Base-by-base conservation (phyloP, 106 monocot genomes). In the Amphibolis antarctica region DNA sequence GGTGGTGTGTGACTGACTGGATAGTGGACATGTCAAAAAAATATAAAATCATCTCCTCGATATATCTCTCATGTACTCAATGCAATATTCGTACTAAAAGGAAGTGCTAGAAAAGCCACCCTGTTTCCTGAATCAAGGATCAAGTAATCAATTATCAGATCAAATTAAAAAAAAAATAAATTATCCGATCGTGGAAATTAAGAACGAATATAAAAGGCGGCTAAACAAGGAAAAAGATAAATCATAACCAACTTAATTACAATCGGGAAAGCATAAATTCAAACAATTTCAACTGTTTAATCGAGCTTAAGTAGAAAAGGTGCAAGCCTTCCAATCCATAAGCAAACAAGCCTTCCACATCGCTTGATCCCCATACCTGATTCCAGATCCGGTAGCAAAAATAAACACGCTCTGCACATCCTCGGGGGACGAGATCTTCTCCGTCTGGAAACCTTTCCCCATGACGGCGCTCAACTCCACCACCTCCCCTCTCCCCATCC, bases 361-460 rank as follows among this genome's bases (percentile, higher is more conserved):
- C 7, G 36, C 36, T 36, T 36, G 36, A 36, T 36, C 36, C 36
- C 59, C 59, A 11, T 19, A 92, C 92, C 92, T 92, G 66, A 92
- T 92, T 20, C 92, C 92, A 25, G 86, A 86, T 59, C 92, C 92
- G 18, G 92, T 92, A 25, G 92, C 92, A 50, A 92, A 92, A 52
- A 92, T 81, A 45, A 92, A 46, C 3, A 92, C 76, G 5, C 69
- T 58, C 13, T 55, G 46, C 3, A 52, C 55, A 1, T 36, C 54
- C 73, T 74, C 9, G 36, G 36, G 36, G 2, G 36, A 7, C 21
- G 67, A 71, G 56, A 93, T 76, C 79, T 69, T 60, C 45, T 48
- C 70, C 10, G 84, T 55, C 54, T 76, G 76, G 49, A 85, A 92
- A 1, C 84, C 87, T 36, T 62, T 78, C 30, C 92, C 92, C 81